phyloP scores from a whole-genome alignment of 352 stramenopile genomes.

The Pythium graminicola region DNA sequence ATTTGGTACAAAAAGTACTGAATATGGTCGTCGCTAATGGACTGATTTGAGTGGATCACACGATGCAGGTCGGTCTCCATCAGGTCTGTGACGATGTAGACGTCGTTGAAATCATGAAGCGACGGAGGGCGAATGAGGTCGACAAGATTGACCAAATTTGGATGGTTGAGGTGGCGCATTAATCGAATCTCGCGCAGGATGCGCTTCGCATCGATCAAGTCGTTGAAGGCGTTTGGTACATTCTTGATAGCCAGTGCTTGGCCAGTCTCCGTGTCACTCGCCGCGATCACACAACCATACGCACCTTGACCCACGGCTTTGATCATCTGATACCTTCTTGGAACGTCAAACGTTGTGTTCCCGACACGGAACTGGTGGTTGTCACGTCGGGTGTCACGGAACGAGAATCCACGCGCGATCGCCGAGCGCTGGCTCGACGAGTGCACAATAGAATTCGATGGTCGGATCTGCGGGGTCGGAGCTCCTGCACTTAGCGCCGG shows the following conservation, averaged over 20 bases:
- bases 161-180: conserved; percentile 87
- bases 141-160: conserved; percentile 82
- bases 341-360: conserved; percentile 81
- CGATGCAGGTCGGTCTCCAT: conserved; percentile 89
- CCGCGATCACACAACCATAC: conserved; percentile 88
- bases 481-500: conserved; percentile 44
- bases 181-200: conserved; percentile 97
- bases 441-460: conserved; percentile 29
- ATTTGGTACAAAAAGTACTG: conserved; percentile 91
- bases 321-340: conserved; percentile 67
- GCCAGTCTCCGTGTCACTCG: conserved; percentile 34
- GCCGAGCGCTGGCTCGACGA: conserved; percentile 52
- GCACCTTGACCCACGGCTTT: conserved; percentile 87
- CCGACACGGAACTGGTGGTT: conserved; percentile 79
- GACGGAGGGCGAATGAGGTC: conserved; percentile 66
- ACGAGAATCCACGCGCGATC: conserved; percentile 71
- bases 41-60: conserved; percentile 86
- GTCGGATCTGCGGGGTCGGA: conserved; percentile 45
- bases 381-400: conserved; percentile 76
- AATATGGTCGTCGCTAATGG: conserved; percentile 80
- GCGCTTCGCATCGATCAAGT: conserved; percentile 98
- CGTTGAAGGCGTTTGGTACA: conserved; percentile 91
- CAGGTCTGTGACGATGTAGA: conserved; percentile 89
- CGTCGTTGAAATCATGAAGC: conserved; percentile 73
- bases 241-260: conserved; percentile 90